These are phyloP conservation scores for Verticillium dahliae DNA, from an alignment of 2,329 filamentous ascomycete genomes.

Conservation along the genomic window DNA sequence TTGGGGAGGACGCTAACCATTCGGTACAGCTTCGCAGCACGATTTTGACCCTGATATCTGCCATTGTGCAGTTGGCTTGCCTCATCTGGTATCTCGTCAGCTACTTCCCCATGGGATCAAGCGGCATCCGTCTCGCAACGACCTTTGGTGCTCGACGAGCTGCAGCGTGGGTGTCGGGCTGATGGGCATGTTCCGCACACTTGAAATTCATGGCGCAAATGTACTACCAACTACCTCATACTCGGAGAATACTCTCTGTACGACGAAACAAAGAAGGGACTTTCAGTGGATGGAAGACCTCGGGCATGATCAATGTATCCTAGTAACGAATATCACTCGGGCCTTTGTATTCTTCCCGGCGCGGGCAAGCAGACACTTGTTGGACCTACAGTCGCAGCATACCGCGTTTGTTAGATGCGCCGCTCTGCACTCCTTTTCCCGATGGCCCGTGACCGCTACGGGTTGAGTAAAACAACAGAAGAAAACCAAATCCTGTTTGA, in stretches of 20 bases:
- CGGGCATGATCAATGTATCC: not conserved
- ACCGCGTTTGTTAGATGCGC: no score
- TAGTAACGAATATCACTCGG: not conserved
- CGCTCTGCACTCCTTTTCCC: no score
- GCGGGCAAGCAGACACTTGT: no score
- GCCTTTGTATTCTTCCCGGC: not conserved
- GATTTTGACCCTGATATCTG: constrained; percentile 76
- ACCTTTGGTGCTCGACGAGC: constrained; percentile 80
- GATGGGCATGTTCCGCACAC: not conserved
- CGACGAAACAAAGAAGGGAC: not conserved
- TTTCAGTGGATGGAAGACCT: not conserved
- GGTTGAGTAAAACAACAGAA: no score
- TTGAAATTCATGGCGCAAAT: not conserved
- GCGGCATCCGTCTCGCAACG: constrained; percentile 78
- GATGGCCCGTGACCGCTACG: no score
- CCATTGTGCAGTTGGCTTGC: constrained; percentile 75
- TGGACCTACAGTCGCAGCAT: no score
- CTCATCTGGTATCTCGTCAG: constrained; percentile 91
- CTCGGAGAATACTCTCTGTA: not conserved
- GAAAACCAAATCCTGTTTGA: no score
- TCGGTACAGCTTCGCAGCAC: constrained; percentile 67
- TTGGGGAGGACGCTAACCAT: constrained; percentile 15
- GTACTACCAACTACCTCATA: not conserved
- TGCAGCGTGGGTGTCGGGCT: constrained; percentile 82
- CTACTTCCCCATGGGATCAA: constrained; percentile 96